phyloP scores from a whole-genome alignment of 2,329 filamentous ascomycete genomes.

The Fusarium sublunatum region DNA sequence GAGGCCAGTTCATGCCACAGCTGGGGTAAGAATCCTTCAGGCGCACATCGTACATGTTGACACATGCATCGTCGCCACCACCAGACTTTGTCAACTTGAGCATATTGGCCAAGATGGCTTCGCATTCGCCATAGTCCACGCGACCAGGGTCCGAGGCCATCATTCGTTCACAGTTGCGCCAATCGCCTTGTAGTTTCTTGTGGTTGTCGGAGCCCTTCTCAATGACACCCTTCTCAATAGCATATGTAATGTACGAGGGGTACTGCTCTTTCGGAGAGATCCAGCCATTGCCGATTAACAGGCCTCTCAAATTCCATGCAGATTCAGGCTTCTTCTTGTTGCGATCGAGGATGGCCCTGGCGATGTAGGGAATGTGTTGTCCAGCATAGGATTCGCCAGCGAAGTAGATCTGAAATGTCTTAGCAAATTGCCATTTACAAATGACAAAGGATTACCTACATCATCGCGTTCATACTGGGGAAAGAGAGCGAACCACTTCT shows the following conservation, averaged over 20 bases:
- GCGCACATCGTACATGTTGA: constrained; percentile 98
- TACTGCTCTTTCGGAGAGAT: constrained; percentile 93
- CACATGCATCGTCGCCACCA: constrained; percentile 69
- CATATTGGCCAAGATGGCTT: constrained; percentile 79
- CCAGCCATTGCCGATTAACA: constrained; percentile 98
- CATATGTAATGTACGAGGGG: constrained; percentile 83
- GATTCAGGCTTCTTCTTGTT: constrained; percentile 71
- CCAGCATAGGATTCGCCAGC: constrained; percentile 97
- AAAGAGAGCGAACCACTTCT: constrained; percentile 91
- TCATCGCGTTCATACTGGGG: constrained; percentile 93
- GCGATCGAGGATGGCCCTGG: constrained; percentile 87
- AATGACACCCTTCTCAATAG: constrained; percentile 80
- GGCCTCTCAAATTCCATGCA: constrained; percentile 81
- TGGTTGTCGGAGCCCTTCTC: constrained; percentile 72
- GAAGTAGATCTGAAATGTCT: constrained; percentile 78
- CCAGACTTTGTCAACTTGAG: constrained; percentile 71
- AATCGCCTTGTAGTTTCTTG: constrained; percentile 73
- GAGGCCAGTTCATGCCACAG: constrained; percentile 98
- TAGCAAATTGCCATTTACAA: constrained; percentile 24
- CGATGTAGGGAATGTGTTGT: constrained; percentile 96
- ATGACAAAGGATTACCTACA: constrained; percentile 67
- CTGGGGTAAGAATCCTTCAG: constrained; percentile 81
- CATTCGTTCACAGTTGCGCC: constrained; percentile 75
- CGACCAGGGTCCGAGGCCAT: constrained; percentile 59
- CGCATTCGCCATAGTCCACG: constrained; percentile 79